A percentile compares a stretch with the other conserved stretches of the same genome.
These are phyloP conservation scores for Collybia nuda DNA, from an alignment of 768 basidiomycete species.

Conservation along the genomic window DNA sequence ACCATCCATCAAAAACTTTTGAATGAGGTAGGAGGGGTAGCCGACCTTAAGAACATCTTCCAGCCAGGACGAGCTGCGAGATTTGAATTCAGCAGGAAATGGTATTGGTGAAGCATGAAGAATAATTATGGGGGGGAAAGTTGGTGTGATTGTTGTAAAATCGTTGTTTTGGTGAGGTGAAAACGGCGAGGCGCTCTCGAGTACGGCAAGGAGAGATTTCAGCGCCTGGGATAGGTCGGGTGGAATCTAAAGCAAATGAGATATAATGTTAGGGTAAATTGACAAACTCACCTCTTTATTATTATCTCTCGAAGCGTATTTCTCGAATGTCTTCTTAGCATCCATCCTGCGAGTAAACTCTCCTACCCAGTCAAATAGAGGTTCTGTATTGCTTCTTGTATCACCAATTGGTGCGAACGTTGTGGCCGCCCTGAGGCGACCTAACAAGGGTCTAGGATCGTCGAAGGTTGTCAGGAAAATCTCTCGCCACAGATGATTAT, in stretches of 20 bases:
- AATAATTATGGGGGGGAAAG: constrained; percentile 11
- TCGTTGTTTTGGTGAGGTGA: constrained; percentile 6
- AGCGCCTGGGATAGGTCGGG: constrained; percentile 10
- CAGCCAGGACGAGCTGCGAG: constrained; percentile 36
- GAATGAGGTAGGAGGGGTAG: constrained; percentile 31
- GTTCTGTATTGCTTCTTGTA: neutral
- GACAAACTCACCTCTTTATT: neutral
- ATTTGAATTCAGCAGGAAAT: constrained; percentile 11
- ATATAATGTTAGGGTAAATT: no score
- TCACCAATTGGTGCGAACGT: constrained; percentile 2
- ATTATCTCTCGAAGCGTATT: neutral
- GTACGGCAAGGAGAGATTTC: constrained; percentile 10
- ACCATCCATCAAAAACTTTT: constrained; percentile 21
- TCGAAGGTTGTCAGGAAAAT: constrained; percentile 50
- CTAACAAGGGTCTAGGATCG: constrained; percentile 37
- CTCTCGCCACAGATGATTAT: constrained; percentile 41
- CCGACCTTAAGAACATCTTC: constrained; percentile 23
- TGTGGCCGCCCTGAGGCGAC: constrained; percentile 3
- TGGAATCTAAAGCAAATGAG: neutral
- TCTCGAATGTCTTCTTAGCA: constrained; percentile 11
- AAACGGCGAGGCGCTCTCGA: constrained; percentile 14
- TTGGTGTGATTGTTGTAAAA: neutral
- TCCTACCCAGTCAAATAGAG: constrained; percentile 16
- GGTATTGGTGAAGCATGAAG: constrained; percentile 11
- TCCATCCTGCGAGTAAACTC: constrained; percentile 17